These are phyloP conservation scores for Pelargonium nanum DNA, from an alignment of 345 rosid genomes.

Conservation along the genomic window DNA sequence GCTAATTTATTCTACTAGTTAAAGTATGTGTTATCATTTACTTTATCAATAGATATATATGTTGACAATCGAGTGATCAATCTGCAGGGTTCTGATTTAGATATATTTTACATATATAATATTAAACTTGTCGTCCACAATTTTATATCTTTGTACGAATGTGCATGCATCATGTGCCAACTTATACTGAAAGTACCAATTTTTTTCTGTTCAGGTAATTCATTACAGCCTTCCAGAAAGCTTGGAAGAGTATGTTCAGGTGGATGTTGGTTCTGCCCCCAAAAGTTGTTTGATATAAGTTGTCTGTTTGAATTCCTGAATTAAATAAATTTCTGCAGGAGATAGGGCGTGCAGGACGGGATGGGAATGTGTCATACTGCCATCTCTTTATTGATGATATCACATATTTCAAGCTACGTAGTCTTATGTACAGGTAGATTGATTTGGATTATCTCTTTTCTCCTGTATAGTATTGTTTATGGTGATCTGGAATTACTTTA, in stretches of 20 bases:
- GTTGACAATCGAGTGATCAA: too few species aligned
- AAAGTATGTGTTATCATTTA: too few species aligned
- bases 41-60: too few species aligned
- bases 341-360: slow-evolving; percentile 95
- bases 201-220: slow-evolving; percentile 47
- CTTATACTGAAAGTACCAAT: not conserved
- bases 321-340: slow-evolving; percentile 39
- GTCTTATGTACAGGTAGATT: slow-evolving; percentile 75
- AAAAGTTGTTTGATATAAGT: slow-evolving; percentile 6
- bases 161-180: not conserved
- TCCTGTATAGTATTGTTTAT: slow-evolving; percentile 7
- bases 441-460: not conserved
- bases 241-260: slow-evolving; percentile 99
- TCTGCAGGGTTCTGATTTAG: too few species aligned
- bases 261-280: slow-evolving; percentile 19
- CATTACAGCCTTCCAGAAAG: slow-evolving; percentile 95
- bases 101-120: too few species aligned
- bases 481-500: slow-evolving; percentile 11
- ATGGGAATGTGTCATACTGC: slow-evolving; percentile 75
- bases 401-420: slow-evolving; percentile 79
- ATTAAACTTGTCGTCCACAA: not conserved
- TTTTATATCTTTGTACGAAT: not conserved
- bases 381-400: slow-evolving; percentile 71
- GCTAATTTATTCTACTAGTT: too few species aligned
- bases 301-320: slow-evolving; percentile 9